Conservation (phyloP, 2,329 filamentous ascomycete genomes). For the Beauveria medogensis region DNA sequence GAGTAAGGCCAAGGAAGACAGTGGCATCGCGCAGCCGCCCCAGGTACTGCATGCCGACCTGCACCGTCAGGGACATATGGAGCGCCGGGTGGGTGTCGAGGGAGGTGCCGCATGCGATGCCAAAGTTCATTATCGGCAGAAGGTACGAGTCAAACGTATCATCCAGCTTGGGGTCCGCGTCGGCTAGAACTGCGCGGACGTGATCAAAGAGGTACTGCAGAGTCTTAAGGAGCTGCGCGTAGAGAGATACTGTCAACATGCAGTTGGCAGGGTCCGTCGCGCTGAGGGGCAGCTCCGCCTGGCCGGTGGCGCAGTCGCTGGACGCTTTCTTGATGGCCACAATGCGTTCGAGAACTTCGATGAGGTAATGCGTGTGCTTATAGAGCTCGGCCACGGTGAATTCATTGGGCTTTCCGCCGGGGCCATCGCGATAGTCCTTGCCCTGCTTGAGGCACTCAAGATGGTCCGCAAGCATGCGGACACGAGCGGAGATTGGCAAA, state of each 20-base stretch:
- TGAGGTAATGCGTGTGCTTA: conserved; percentile 26
- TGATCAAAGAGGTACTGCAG: conserved; percentile 32
- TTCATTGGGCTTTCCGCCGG: conserved; percentile 18
- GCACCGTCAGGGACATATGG: conserved; percentile 34
- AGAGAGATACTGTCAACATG: conserved; percentile 31
- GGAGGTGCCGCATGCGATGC: conserved; percentile 23
- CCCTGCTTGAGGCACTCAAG: conserved; percentile 20
- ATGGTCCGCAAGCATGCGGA: conserved; percentile 29
- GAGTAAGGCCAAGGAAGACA: conserved; percentile 19
- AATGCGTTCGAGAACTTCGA: conserved; percentile 8
- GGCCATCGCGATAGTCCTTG: conserved; percentile 14
- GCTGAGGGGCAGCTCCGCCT: conserved; percentile 14
- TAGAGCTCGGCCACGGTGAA: conserved; percentile 36
- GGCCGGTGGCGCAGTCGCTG: background rate
- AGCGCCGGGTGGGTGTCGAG: conserved; percentile 32
- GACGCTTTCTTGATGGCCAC: conserved; percentile 1
- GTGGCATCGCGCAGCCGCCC: conserved; percentile 26
- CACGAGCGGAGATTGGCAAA: conserved; percentile 29
- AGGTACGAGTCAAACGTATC: conserved; percentile 29
- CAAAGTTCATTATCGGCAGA: conserved; percentile 33
- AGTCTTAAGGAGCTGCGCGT: conserved; percentile 32
- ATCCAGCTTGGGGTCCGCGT: conserved; percentile 17
- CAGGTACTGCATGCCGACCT: conserved; percentile 34
- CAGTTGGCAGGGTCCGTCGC: conserved; percentile 28
- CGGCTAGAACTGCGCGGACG: conserved; percentile 25